A percentile compares a stretch with the other conserved stretches of the same genome.
Conservation (phyloP, 2,329 filamentous ascomycete genomes). For the Erysiphe pulchra region DNA sequence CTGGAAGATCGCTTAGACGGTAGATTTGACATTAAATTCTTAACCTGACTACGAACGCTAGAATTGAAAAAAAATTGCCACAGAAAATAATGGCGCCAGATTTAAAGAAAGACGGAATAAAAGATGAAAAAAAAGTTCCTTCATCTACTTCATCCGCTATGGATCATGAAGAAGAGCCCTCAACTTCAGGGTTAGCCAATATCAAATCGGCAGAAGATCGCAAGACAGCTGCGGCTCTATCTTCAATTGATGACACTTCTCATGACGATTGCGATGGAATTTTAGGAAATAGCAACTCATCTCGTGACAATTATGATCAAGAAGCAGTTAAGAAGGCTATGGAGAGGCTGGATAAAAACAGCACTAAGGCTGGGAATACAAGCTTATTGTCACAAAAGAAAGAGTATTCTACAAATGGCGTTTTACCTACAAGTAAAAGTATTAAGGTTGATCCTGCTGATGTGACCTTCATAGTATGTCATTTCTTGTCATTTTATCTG, state of each 20-base stretch:
- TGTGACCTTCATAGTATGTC: slow-evolving; percentile 40
- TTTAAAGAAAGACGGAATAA: too few species aligned
- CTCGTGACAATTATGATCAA: slow-evolving; percentile 27
- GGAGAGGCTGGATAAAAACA: slow-evolving; percentile 27
- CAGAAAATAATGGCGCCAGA: too few species aligned
- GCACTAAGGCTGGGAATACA: slow-evolving; percentile 7
- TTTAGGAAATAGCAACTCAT: slow-evolving; percentile 11
- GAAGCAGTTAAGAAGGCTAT: slow-evolving; percentile 52
- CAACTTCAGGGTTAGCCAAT: slow-evolving; percentile 12
- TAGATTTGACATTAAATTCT: too few species aligned
- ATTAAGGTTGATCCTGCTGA: slow-evolving; percentile 54
- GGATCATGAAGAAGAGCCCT: neutral
- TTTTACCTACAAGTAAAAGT: slow-evolving; percentile 17
- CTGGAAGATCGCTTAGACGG: too few species aligned
- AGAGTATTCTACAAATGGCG: slow-evolving; percentile 21
- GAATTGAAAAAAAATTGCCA: too few species aligned
- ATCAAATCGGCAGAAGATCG: slow-evolving; percentile 45
- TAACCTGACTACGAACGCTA: too few species aligned
- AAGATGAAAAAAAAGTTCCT: neutral
- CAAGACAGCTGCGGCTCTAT: slow-evolving; percentile 50
- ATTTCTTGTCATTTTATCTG: neutral
- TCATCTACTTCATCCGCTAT: neutral
- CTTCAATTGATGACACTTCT: slow-evolving; percentile 29
- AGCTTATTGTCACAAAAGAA: slow-evolving; percentile 14
- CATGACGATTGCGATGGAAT: slow-evolving; percentile 16